Evolutionary conservation across 2,329 filamentous ascomycete species (phyloP).

Genomic region (Stachybotrys echinatus): DNA sequence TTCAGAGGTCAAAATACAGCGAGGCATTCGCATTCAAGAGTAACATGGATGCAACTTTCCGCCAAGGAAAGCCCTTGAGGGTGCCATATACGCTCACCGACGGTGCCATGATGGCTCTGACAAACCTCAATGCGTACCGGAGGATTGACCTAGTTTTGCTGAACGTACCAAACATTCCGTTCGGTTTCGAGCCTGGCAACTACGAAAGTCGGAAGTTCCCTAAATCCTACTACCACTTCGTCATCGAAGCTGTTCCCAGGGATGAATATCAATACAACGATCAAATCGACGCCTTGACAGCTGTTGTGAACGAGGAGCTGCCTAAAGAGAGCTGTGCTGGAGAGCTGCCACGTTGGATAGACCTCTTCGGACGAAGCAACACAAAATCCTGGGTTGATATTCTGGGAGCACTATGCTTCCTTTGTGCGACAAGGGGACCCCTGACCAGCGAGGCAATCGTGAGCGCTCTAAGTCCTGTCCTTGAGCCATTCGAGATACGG

Average conservation of each 20-base stretch:
- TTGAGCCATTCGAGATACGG: constrained; percentile 60
- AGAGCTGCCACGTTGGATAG: constrained; percentile 66
- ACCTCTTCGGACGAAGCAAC: constrained; percentile 59
- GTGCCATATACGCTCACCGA: constrained; percentile 57
- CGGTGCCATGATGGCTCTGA: constrained; percentile 60
- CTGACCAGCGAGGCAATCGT: constrained; percentile 48
- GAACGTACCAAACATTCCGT: constrained; percentile 57
- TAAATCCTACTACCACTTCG: constrained; percentile 60
- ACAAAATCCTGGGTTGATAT: constrained; percentile 59
- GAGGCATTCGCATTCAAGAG: constrained; percentile 57
- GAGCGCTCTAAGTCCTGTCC: constrained; percentile 47
- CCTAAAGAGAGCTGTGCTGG: constrained; percentile 35
- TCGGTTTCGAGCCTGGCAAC: constrained; percentile 65
- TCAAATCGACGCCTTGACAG: constrained; percentile 35
- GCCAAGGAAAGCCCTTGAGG: constrained; percentile 30
- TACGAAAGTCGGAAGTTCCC: constrained; percentile 67
- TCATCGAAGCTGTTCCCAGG: constrained; percentile 55
- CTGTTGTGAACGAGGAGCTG: constrained; percentile 29
- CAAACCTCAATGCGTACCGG: constrained; percentile 58
- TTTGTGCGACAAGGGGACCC: constrained; percentile 57
- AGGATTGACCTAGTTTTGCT: constrained; percentile 48
- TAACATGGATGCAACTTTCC: constrained; percentile 52
- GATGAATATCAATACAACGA: constrained; percentile 57
- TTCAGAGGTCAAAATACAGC: constrained; percentile 48
- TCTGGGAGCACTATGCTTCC: constrained; percentile 56